These are phyloP conservation scores for Trichoderma semiorbis DNA, from an alignment of 2,329 filamentous ascomycete genomes.

Conservation along the genomic window DNA sequence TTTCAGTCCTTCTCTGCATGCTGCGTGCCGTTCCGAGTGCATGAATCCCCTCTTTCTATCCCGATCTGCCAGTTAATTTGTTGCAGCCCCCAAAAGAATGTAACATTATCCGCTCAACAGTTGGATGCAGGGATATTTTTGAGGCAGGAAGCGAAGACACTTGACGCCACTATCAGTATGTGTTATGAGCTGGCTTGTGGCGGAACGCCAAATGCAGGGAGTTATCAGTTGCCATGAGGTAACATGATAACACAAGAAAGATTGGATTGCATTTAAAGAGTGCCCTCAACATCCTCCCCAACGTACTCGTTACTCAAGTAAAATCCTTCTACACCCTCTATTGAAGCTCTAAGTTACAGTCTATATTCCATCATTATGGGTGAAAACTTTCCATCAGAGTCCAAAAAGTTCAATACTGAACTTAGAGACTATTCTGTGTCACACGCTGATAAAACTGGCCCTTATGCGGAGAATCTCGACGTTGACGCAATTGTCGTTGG, in stretches of 20 bases:
- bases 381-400: neutral
- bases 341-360: neutral
- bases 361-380: neutral
- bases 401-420: conserved; percentile 41
- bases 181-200: neutral
- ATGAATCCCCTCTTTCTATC: neutral
- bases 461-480: conserved; percentile 42
- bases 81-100: neutral
- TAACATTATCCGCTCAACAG: neutral
- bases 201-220: neutral
- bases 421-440: conserved; percentile 37
- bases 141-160: too few species aligned
- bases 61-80: neutral
- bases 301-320: neutral
- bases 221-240: neutral
- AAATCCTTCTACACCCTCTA: neutral
- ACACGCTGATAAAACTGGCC: conserved; percentile 33
- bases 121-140: neutral
- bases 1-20: neutral
- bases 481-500: conserved; percentile 45
- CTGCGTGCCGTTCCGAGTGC: neutral
- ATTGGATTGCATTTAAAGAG: neutral
- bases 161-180: neutral
- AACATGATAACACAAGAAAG: neutral
- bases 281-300: too few species aligned